These are phyloP conservation scores for Cylindrotheca fusiformis DNA, from an alignment of 108 stramenopile genomes.

Conservation along the genomic window DNA sequence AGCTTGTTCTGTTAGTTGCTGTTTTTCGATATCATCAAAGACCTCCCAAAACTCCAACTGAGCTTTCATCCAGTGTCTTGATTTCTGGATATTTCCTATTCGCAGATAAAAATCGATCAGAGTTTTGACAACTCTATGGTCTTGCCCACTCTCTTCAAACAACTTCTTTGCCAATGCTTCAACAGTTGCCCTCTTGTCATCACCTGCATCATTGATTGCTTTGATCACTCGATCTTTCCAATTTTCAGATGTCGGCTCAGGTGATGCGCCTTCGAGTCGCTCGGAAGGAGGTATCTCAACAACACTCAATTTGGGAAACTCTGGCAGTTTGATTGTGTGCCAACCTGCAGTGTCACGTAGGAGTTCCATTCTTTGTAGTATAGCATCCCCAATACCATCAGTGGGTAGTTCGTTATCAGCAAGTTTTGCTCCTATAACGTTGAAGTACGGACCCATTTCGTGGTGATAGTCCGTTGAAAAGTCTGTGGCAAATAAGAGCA, in stretches of 20 bases:
- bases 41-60: conserved; percentile 13
- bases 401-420: background rate
- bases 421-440: conserved; percentile 4
- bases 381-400: background rate
- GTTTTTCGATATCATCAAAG: conserved; percentile 4
- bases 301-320: background rate
- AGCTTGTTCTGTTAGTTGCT: conserved; percentile 1
- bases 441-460: conserved; percentile 6
- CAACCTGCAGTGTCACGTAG: background rate
- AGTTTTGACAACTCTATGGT: background rate
- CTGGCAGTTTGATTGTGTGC: background rate
- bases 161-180: conserved; percentile 1
- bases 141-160: conserved; percentile 5
- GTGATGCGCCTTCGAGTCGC: background rate
- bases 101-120: conserved; percentile 30
- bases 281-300: background rate
- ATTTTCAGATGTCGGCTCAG: conserved; percentile 11
- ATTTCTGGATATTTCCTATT: conserved; percentile 15
- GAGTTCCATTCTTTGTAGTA: conserved; percentile 4
- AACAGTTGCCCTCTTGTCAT: conserved; percentile 1
- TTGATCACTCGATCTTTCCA: conserved; percentile 18
- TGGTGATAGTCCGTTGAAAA: background rate
- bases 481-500: conserved; percentile 5
- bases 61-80: conserved; percentile 21
- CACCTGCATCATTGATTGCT: conserved; percentile 1